Evolutionary conservation across 257 asterid genomes (phyloP).

Genomic region (Rhazya stricta): DNA sequence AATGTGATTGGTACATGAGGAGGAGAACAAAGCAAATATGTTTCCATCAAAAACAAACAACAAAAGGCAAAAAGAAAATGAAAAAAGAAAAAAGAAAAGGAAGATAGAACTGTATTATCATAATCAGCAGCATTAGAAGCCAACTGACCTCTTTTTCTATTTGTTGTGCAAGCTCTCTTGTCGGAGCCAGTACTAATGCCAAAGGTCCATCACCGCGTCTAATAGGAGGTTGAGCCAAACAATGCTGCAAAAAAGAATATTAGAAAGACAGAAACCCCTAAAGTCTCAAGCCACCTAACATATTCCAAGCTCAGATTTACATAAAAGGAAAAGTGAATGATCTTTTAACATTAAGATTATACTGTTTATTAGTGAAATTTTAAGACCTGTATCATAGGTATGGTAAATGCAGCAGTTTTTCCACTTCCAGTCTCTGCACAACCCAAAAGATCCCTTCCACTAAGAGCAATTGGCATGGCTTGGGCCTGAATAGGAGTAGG

Average conservation of each 20-base stretch:
- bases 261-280: neutral
- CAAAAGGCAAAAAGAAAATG: too few species aligned
- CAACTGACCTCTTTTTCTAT: slow-evolving; percentile 75
- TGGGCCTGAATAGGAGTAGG: slow-evolving; percentile 93
- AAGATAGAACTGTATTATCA: neutral
- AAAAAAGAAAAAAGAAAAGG: too few species aligned
- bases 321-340: neutral
- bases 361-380: neutral
- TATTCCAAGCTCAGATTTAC: neutral
- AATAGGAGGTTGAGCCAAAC: slow-evolving; percentile 68
- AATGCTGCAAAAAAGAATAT: slow-evolving; percentile 46
- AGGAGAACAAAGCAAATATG: neutral
- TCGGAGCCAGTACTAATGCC: slow-evolving; percentile 85
- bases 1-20: neutral
- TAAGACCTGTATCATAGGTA: slow-evolving; percentile 85
- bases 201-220: slow-evolving; percentile 91
- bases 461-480: slow-evolving; percentile 87
- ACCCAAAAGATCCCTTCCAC: slow-evolving; percentile 85
- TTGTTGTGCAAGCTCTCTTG: slow-evolving; percentile 94
- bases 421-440: slow-evolving; percentile 97
- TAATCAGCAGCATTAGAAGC: neutral
- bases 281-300: neutral
- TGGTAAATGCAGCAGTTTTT: slow-evolving; percentile 77
- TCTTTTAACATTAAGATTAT: neutral
- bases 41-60: too few species aligned